Base-by-base conservation (phyloP, 2,329 filamentous ascomycete species). In the Rhynchosporium agropyri region DNA sequence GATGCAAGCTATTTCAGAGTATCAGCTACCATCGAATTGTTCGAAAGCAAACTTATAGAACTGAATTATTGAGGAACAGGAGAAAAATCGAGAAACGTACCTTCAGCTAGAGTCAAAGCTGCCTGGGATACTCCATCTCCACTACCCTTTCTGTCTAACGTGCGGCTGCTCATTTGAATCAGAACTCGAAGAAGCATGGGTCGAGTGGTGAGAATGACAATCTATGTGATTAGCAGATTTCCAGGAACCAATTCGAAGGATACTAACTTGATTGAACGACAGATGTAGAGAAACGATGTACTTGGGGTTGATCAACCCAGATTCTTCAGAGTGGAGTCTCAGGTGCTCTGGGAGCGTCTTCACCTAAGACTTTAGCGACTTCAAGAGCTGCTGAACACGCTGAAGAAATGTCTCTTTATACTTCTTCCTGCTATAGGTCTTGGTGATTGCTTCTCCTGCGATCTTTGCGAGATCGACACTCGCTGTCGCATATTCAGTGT, bases 121-220 rank as follows among this genome's bases (percentile, higher is more conserved):
- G 43, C 51, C 33, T 51, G 64, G 9, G 58, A 54, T 8, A 56
- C 48, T 31, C 15, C 58, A 15, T 61, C 57, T 15, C 13, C 20
- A 28, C 3, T 71, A 63, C 0, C 64, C 66, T 0, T 76, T 61
- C 42, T 58, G 3, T 36, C 43, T 7, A 15, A 3, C 7, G n/a
- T 13, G 7, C 48, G 6, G 70, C 73, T 0, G 77, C 62, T 3
- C 76, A 68, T 58, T 78, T 75, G 54, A 76, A 26, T 78, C 0
- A 79, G 68, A 0, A 78, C 73, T 0, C 76, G 78, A 0, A 79
- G 70, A 0, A 79, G 61, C 0, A 78, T 69, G 1, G 77, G 76
- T 0, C 77, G 69, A 1, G 77, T 79, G 0, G 76, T 77, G 0
- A 78, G 68, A 2, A 78, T 77, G 0, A 79, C 76, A 20, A 76